A percentile compares a stretch with the other conserved stretches of the same genome.
phyloP scores from a whole-genome alignment of 345 rosid genomes.

The Excoecaria agallocha region DNA sequence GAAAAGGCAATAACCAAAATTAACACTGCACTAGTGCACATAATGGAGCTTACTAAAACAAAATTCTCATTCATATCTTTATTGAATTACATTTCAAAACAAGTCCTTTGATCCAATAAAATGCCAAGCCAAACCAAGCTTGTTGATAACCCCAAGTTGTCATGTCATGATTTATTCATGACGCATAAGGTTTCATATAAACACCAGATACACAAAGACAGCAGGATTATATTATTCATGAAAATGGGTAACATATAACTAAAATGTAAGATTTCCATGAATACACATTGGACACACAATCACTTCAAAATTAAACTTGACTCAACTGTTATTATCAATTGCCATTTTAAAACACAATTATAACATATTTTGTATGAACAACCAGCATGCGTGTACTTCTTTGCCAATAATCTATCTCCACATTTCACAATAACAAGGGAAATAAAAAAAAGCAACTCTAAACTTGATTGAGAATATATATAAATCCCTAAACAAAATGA shows the following conservation, averaged over 20 bases:
- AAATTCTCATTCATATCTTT: not conserved
- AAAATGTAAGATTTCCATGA: not conserved
- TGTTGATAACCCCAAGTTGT: not conserved
- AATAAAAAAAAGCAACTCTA: not conserved
- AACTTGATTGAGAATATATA: not conserved
- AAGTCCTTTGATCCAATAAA: constrained; percentile 1
- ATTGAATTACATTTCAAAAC: not conserved
- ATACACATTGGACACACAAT: not conserved
- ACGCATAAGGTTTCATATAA: not conserved
- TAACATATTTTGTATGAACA: too few species aligned
- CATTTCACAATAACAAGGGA: not conserved
- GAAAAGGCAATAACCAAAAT: constrained; percentile 19
- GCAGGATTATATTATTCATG: not conserved
- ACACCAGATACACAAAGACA: not conserved
- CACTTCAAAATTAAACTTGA: not conserved
- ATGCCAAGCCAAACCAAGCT: constrained; percentile 1
- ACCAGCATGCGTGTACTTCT: too few species aligned
- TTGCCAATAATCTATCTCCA: not conserved
- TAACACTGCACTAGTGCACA: constrained; percentile 10
- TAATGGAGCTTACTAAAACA: not conserved
- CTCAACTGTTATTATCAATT: not conserved
- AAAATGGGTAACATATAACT: not conserved
- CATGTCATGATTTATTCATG: not conserved
- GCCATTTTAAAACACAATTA: not conserved
- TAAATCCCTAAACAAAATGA: constrained; percentile 8